Evolutionary conservation across 371 early-diverging fungal species (phyloP).

Genomic region (Actinomortierella ambigua): DNA sequence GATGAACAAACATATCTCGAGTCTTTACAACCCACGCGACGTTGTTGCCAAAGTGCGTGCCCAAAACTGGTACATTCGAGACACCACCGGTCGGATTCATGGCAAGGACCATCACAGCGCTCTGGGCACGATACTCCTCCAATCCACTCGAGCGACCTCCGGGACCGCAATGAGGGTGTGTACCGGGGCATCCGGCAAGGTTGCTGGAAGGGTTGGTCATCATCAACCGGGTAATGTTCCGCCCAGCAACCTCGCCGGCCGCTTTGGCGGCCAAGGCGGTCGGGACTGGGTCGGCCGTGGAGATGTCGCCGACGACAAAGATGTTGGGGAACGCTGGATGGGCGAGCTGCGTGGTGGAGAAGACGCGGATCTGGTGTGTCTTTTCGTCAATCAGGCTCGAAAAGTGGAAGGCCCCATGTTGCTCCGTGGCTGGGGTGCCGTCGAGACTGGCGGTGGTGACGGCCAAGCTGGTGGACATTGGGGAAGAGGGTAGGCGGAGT

Average conservation of each 20-base stretch:
- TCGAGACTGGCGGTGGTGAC: slow-evolving; percentile 4
- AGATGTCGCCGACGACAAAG: slow-evolving; percentile 73
- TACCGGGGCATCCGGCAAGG: background rate
- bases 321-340: slow-evolving; percentile 62
- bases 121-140: too few relatives aligned
- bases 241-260: slow-evolving; percentile 16
- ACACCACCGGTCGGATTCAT: slow-evolving; percentile 41
- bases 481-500: slow-evolving; percentile 4
- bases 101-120: slow-evolving; percentile 20
- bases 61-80: slow-evolving; percentile 22
- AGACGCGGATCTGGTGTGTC: slow-evolving; percentile 54
- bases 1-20: slow-evolving; percentile 15
- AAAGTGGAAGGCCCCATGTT: slow-evolving; percentile 12
- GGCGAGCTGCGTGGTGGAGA: slow-evolving; percentile 66
- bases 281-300: slow-evolving; percentile 50
- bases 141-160: too few relatives aligned
- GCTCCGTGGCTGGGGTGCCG: slow-evolving; percentile 30
- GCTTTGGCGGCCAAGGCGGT: slow-evolving; percentile 15
- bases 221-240: slow-evolving; percentile 30
- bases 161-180: too few relatives aligned
- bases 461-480: too few relatives aligned
- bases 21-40: slow-evolving; percentile 24
- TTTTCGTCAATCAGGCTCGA: slow-evolving; percentile 22
- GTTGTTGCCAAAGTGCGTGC: slow-evolving; percentile 21
- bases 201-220: background rate